Evolutionary conservation across 2,329 filamentous ascomycete species (phyloP).

Genomic region (Claviceps sp.): DNA sequence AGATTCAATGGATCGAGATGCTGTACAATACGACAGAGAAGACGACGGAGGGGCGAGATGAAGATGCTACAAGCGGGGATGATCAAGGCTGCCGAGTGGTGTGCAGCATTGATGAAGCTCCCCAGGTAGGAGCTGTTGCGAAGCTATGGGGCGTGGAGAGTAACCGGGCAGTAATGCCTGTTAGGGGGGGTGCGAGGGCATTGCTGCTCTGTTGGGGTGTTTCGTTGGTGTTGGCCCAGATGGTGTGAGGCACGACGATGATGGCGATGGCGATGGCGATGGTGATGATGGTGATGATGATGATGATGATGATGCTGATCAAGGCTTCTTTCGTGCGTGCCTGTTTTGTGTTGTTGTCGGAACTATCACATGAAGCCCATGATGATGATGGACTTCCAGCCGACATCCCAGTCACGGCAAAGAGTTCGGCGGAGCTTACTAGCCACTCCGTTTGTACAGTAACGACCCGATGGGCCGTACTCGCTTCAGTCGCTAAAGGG

Average conservation of each 20-base stretch:
- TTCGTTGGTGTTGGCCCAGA: background rate
- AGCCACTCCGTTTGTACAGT: too few relatives aligned
- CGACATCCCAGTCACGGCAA: background rate
- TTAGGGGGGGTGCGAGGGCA: background rate
- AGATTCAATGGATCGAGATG: slow-evolving; percentile 51
- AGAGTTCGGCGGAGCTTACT: too few relatives aligned
- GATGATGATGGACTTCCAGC: background rate
- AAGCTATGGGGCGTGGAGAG: slow-evolving; percentile 13
- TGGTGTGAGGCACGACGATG: background rate
- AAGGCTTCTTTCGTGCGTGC: too few relatives aligned
- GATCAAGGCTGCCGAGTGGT: slow-evolving; percentile 14
- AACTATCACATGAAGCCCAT: too few relatives aligned
- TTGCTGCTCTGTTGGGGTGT: background rate
- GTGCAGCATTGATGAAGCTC: slow-evolving; percentile 22
- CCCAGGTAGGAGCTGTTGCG: slow-evolving; percentile 12
- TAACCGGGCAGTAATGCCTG: background rate
- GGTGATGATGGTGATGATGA: background rate
- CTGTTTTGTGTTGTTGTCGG: too few relatives aligned
- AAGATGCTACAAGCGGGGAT: background rate
- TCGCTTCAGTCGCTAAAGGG: too few relatives aligned
- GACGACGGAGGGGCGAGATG: background rate
- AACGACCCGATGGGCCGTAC: too few relatives aligned
- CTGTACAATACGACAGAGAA: slow-evolving; percentile 33
- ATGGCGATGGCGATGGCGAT: background rate
- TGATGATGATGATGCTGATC: background rate